phyloP scores from a whole-genome alignment of 768 basidiomycete species.

The Mycena filopes region DNA sequence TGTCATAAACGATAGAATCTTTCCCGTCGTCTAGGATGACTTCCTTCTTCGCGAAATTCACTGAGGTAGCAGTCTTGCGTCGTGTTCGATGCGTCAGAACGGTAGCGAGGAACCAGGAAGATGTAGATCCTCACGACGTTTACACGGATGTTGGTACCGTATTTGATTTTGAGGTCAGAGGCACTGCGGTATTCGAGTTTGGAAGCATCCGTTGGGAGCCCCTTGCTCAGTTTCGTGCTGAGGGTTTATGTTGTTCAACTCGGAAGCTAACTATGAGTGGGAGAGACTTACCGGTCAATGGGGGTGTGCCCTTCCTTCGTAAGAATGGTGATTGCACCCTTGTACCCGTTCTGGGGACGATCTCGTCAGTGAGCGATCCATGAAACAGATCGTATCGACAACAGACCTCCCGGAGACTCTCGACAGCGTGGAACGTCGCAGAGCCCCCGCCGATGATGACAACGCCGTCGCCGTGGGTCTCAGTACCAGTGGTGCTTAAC shows the following conservation, averaged over 20 bases:
- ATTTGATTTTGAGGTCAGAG: conserved; percentile 81
- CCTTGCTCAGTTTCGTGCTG: conserved; percentile 91
- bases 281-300: conserved; percentile 73
- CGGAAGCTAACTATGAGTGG: conserved; percentile 11
- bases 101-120: conserved; percentile 5
- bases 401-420: conserved; percentile 82
- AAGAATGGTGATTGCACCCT: conserved; percentile 79
- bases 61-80: conserved; percentile 70
- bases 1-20: conserved; percentile 73
- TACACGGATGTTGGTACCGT: conserved; percentile 71
- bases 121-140: conserved; percentile 55
- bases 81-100: conserved; percentile 2
- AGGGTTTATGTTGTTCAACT: not conserved
- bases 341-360: conserved; percentile 72
- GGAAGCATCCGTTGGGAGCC: conserved; percentile 78
- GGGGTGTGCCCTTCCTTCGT: conserved; percentile 85
- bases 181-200: conserved; percentile 80
- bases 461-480: conserved; percentile 68
- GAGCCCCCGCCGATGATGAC: conserved; percentile 91
- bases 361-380: not conserved
- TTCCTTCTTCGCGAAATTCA: conserved; percentile 70
- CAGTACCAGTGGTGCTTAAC: conserved; percentile 57
- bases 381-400: not conserved
- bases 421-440: conserved; percentile 79
- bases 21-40: conserved; percentile 72